Base-by-base conservation (phyloP, 2,329 filamentous ascomycete species). In the Claviceps africana region DNA sequence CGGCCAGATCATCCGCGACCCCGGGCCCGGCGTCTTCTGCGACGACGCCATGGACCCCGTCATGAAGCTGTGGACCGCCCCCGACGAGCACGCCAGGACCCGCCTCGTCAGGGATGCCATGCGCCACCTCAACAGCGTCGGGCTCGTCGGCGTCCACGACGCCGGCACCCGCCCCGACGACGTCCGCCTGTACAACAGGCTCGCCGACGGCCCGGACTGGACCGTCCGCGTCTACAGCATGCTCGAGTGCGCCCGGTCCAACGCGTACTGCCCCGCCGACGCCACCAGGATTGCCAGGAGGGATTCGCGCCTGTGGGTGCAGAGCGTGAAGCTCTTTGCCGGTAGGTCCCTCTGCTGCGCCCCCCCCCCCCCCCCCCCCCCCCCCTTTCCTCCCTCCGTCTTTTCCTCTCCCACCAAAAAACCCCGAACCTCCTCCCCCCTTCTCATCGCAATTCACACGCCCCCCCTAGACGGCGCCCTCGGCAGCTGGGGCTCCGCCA, bases 31-130 rank as follows among this genome's bases (percentile, higher is more conserved):
- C 43, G 82, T 86, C 10, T 86, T 86, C 58, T 87, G 83, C 61
- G 83, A 87, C 64, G 86, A 86, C 60, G 82, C 83, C 25, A 85
- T 86, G 76, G 78, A 82, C 44, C 64, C 82, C 49, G 72, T 85
- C 37, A 69, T 72, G 53, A 65, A 70, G 2, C 58, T 77, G 19
- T 83, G 79, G 70, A 81, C 82, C 1, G 74, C 74, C 53, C 79
- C 81, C 0, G 70, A 69, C 45, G 65, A 64, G 5, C 69, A 70
- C n/a, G 73, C 71, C 56, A 83, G 79, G 60, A 70, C 71, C 5
- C 64, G 62, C 25, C 81, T 77, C 55, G 64, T 86, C 52, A 72
- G 71, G 48, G 74, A 75, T 6, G 83, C 83, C 13, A 83, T 86
- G 77, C 61, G 60, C 13, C 74, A 75, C 50, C 68, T 87, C 47